Base-by-base conservation (phyloP, 176 grass and related monocot species). In the Oryza longistaminata region DNA sequence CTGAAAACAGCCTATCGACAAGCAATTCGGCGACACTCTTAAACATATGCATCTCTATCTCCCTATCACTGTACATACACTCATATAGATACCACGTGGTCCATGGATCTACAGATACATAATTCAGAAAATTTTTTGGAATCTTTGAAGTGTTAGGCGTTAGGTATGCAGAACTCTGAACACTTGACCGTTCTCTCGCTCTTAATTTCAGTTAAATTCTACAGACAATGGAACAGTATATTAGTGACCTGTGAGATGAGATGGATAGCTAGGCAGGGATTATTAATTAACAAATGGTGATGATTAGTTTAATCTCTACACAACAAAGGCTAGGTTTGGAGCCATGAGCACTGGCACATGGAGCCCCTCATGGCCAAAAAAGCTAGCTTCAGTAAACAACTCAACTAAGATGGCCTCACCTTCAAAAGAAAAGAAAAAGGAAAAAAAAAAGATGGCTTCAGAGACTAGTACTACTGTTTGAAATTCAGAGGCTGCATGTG, bases 281-380 rank as follows among this genome's bases (percentile, higher is more conserved):
- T 77, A 76, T 40, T 40, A 76, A 76, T 72, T 77, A 81, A 76
- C 44, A 85, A 85, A 85, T 58, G 24, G 21, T 4, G 12, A 2
- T 4, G 16, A 7, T 35, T 85, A 74, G 82, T 85, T 85, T 91
- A 88, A 46, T 70, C 49, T 21, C 31, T 26, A 25, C 24, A 34
- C 82, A 88, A 79, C 86, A 79, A 88, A 85, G 73, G 78, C 85
- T 88, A 85, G 40, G 90, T 81, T 88, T 88, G 76, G 89, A 88
- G 90, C 66, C 82, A 91, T 85, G 85, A 81, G 77, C 85, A 42
- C 42, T 35, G 76, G 64, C 89, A 91, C 90, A 88, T 91, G 86
- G 86, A 86, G 75, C 83, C 79, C 83, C 78, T 92, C 77, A 22
- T 74, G 80, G 49, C 74, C 84, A 64, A 83, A 86, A 69, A 86